Evolutionary conservation across 2,329 filamentous ascomycete genomes (phyloP).

Genomic region (Fusarium mundagurra): DNA sequence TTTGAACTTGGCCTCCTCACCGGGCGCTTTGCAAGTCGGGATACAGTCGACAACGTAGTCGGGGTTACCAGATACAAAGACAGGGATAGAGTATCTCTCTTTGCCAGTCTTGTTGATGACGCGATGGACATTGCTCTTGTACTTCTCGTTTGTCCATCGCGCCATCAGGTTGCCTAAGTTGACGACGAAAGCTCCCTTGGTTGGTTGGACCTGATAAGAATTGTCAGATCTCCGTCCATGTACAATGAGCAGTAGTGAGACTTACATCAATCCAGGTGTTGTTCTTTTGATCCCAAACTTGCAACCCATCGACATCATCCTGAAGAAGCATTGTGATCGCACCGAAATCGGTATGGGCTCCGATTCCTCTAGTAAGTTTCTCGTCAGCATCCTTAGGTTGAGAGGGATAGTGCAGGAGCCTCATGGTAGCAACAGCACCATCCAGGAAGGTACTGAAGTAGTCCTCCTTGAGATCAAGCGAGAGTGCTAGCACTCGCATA

Average conservation of each 20-base stretch:
- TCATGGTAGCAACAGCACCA: not conserved
- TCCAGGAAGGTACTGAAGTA: not conserved
- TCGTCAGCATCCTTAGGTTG: slow-evolving; percentile 48
- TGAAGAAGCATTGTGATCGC: slow-evolving; percentile 65
- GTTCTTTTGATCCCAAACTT: slow-evolving; percentile 58
- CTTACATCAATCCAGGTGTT: slow-evolving; percentile 55
- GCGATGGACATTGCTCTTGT: slow-evolving; percentile 63
- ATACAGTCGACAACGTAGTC: slow-evolving; percentile 1
- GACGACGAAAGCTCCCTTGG: slow-evolving; percentile 56
- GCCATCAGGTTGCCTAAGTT: slow-evolving; percentile 62
- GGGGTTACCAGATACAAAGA: slow-evolving; percentile 64
- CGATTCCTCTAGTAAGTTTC: slow-evolving; percentile 51
- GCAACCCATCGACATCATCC: slow-evolving; percentile 59
- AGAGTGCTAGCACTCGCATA: slow-evolving; percentile 53
- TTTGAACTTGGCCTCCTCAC: slow-evolving; percentile 40
- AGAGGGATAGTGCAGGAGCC: slow-evolving; percentile 60
- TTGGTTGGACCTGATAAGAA: not conserved
- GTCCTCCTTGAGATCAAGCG: not conserved
- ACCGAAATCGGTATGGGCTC: slow-evolving; percentile 66
- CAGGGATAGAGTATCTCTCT: slow-evolving; percentile 65
- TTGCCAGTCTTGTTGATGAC: slow-evolving; percentile 62
- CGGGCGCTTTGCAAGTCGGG: not conserved
- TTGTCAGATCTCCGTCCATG: not conserved
- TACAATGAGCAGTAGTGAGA: not conserved
- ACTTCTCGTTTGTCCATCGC: slow-evolving; percentile 61